A percentile compares a stretch with the other conserved stretches of the same genome.
Evolutionary conservation across 1,284 basidiomycete species (phyloP).

Genomic region (Trichosporon sp.): DNA sequence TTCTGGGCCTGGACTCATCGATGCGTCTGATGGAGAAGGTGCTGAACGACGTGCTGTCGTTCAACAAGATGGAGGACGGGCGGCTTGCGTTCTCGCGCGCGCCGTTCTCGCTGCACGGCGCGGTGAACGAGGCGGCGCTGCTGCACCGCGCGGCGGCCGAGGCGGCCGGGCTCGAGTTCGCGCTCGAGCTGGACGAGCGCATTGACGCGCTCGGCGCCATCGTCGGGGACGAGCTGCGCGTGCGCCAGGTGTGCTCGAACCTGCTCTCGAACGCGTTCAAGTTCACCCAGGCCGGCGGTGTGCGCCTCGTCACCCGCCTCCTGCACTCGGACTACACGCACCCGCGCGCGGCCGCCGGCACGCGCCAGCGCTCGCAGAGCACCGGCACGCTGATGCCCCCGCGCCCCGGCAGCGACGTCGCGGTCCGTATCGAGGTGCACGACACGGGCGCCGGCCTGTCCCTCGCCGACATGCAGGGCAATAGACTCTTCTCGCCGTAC

Average conservation of each 20-base stretch:
- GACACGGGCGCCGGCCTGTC: conserved; percentile 77
- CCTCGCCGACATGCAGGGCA: conserved; percentile 63
- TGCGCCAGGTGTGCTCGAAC: conserved; percentile 66
- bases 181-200: conserved; percentile 64
- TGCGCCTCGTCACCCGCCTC: conserved; percentile 45
- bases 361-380: not conserved
- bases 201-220: conserved; percentile 62
- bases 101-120: conserved; percentile 78
- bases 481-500: conserved; percentile 47
- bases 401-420: not conserved
- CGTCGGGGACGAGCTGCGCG: conserved; percentile 59
- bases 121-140: conserved; percentile 72
- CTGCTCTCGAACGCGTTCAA: conserved; percentile 53
- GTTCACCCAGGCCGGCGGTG: conserved; percentile 58
- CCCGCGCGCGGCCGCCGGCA: not conserved
- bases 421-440: conserved; percentile 72
- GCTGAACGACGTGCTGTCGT: conserved; percentile 71
- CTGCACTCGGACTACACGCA: conserved; percentile 29
- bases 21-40: conserved; percentile 65
- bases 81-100: conserved; percentile 42
- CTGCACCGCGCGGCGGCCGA: conserved; percentile 70
- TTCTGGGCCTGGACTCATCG: conserved; percentile 62
- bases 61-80: conserved; percentile 53
- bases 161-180: conserved; percentile 63
- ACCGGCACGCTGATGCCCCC: not conserved